Base-by-base conservation (phyloP, 805 yeast genomes). In the Saturnispora dispora region DNA sequence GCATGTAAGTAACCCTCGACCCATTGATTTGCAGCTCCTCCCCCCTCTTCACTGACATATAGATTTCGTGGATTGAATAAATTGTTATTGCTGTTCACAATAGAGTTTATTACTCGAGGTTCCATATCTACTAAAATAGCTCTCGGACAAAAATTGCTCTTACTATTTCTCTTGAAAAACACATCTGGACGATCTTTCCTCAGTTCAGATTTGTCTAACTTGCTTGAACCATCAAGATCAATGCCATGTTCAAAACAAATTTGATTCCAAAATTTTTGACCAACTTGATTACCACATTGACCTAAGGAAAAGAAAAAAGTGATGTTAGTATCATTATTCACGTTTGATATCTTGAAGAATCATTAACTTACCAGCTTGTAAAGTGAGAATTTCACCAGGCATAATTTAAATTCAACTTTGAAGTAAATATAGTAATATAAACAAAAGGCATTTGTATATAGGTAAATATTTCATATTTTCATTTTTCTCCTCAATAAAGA, bases 1-100 rank as follows among this genome's bases (percentile, higher is more conserved):
- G 93, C 97, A 54, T 83, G 82, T 39, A 78, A 74, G 61, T 87
- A 88, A 2, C 99, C 99, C 22, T 82, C 83, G 0, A 89, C 86
- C 97, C 98, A 93, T 56, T 88, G 88, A 66, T 93, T 93, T 18
- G 96, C 99, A 0, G 99, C 98, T 4, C 98, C 97, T 20, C 83
- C 77, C 4, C 96, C 96, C 17, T 81, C 81, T n/a, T 81, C 75
- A 27, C 91, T 80, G 23, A 86, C 71, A 68, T 86, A 90, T 5
- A 87, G 69, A 62, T 88, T 89, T 57, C 95, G 77, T 0, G 95
- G 88, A 61, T 90, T 86, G 70, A 88, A 87, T 71, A 93, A 73
- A 30, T 81, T 47, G 7, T 35, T 45, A 17, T 52, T 41, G 28
- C 39, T 27, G 11, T 48, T 45, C 20, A 48, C 32, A 18, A 87